phyloP scores from a whole-genome alignment of 108 stramenopile species.

The Pseudonitzschia pungens region DNA sequence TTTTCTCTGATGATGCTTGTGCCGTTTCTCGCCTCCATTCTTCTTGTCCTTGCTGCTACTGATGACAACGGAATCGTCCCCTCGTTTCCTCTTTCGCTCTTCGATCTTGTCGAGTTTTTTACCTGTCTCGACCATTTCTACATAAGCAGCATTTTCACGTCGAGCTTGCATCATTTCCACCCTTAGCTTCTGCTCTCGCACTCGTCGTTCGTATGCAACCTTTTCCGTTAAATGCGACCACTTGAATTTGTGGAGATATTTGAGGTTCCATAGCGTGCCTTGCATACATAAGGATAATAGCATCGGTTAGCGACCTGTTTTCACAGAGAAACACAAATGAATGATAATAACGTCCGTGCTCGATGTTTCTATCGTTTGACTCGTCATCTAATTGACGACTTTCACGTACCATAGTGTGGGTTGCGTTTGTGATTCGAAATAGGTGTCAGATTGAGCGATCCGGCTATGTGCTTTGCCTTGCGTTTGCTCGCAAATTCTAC shows the following conservation, averaged over 20 bases:
- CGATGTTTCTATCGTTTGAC: too few relatives aligned
- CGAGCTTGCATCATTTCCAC: conserved; percentile 89
- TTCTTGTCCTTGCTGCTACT: conserved; percentile 5
- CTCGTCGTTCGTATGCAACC: conserved; percentile 93
- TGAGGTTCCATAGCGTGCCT: conserved; percentile 95
- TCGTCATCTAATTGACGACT: neutral
- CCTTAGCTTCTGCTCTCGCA: conserved; percentile 88
- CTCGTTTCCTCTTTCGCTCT: conserved; percentile 80
- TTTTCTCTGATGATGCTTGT: conserved; percentile 36
- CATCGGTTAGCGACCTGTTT: neutral
- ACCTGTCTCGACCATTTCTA: conserved; percentile 88
- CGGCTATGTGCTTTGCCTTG: conserved; percentile 82
- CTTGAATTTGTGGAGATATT: conserved; percentile 92
- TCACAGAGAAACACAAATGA: neutral
- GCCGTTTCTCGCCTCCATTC: conserved; percentile 31
- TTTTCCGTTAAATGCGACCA: conserved; percentile 98
- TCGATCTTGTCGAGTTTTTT: conserved; percentile 87
- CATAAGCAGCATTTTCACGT: conserved; percentile 88
- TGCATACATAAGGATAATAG: neutral
- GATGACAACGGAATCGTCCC: conserved; percentile 24
- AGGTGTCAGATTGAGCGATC: conserved; percentile 81
- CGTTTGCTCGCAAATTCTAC: conserved; percentile 93
- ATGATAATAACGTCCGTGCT: neutral
- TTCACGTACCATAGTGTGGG: conserved; percentile 58
- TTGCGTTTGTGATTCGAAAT: conserved; percentile 82